Percentiles rank a stretch among this genome's conserved stretches.
Conservation (phyloP, 2,329 filamentous ascomycete species). For the Calonectria pauciramosa region DNA sequence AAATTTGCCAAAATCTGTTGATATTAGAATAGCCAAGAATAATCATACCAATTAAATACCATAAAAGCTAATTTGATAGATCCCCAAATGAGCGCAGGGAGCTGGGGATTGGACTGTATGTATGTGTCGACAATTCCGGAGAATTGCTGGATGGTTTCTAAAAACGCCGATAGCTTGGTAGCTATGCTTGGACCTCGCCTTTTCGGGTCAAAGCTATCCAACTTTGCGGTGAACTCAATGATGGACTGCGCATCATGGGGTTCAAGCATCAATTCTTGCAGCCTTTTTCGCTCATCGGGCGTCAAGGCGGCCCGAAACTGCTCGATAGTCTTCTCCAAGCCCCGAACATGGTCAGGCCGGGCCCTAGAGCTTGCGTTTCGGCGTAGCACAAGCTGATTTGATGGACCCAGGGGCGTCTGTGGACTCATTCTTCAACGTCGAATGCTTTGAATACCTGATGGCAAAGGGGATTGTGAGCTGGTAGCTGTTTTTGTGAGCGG, state of each 20-base stretch:
- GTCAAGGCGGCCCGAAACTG: constrained; percentile 27
- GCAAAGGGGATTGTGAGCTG: too few relatives aligned
- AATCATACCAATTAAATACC: background rate
- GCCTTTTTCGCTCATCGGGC: constrained; percentile 25
- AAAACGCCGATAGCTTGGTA: constrained; percentile 18
- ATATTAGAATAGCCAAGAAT: background rate
- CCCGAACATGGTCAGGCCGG: too few relatives aligned
- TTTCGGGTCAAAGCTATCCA: constrained; percentile 16
- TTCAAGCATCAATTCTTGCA: constrained; percentile 14
- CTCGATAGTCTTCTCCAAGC: constrained; percentile 1
- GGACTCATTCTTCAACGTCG: too few relatives aligned
- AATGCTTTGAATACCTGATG: too few relatives aligned
- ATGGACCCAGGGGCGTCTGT: too few relatives aligned
- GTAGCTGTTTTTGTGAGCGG: too few relatives aligned
- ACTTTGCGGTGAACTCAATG: constrained; percentile 27
- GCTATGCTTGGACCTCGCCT: constrained; percentile 33
- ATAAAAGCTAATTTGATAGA: constrained; percentile 27
- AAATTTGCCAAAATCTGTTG: constrained; percentile 34
- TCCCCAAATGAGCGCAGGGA: constrained; percentile 27
- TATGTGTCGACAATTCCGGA: constrained; percentile 28
- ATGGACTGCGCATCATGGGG: constrained; percentile 31
- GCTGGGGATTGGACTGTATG: constrained; percentile 23
- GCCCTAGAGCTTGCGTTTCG: too few relatives aligned
- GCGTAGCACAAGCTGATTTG: too few relatives aligned
- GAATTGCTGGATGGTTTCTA: constrained; percentile 33